phyloP scores from a whole-genome alignment of 2,329 filamentous ascomycete genomes.

The Cladosporium sp. region DNA sequence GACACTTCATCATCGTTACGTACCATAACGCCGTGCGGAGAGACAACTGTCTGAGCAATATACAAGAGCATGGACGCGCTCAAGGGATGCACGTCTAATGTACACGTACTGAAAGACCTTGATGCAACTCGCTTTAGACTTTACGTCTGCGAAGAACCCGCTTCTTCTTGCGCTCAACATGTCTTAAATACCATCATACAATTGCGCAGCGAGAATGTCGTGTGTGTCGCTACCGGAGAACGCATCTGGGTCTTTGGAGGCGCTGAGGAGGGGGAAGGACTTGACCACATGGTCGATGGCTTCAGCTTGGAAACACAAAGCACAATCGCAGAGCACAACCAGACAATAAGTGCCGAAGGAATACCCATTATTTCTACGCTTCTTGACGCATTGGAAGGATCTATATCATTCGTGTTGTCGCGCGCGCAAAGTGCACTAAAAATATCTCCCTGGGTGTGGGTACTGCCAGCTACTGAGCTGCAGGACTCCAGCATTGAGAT shows the following conservation, averaged over 20 bases:
- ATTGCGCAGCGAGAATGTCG: conserved; percentile 18
- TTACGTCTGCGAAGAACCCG: neutral
- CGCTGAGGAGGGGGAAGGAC: neutral
- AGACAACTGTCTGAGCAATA: neutral
- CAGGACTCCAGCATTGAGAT: neutral
- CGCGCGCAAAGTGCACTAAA: neutral
- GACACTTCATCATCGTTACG: conserved; percentile 21
- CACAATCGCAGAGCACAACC: neutral
- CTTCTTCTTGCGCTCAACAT: neutral
- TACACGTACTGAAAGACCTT: conserved; percentile 20
- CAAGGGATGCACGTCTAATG: conserved; percentile 31
- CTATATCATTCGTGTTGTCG: conserved; percentile 12
- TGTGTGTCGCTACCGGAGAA: conserved; percentile 15
- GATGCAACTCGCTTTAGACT: neutral
- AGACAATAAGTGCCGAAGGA: neutral
- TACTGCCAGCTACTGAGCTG: neutral
- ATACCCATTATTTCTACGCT: conserved; percentile 6
- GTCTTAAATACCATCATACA: conserved; percentile 2
- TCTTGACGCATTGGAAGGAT: conserved; percentile 19
- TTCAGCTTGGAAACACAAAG: neutral
- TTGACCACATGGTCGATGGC: neutral
- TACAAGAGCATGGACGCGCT: conserved; percentile 30
- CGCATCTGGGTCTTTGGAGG: neutral
- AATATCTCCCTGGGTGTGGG: conserved; percentile 14
- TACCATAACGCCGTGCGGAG: conserved; percentile 17